phyloP scores from a whole-genome alignment of 2,329 filamentous ascomycete genomes.

The Penicillium verrucosum region DNA sequence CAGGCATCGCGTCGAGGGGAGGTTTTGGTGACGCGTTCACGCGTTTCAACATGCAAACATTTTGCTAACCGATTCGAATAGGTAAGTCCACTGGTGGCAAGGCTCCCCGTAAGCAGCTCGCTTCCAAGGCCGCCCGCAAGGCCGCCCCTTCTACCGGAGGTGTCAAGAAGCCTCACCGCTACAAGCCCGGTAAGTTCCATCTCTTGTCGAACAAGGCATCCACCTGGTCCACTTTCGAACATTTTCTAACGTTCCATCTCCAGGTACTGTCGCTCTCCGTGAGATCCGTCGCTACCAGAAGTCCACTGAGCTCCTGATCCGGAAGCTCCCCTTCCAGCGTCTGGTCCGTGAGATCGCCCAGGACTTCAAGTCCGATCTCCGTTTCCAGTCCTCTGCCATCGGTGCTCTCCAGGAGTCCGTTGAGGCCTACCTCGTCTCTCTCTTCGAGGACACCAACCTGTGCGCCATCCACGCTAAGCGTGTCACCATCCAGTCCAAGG shows the following conservation, averaged over 20 bases:
- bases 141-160: conserved; percentile 92
- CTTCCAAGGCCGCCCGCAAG: conserved; percentile 99
- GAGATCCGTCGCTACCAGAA: conserved; percentile 99
- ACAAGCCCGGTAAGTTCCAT: conserved; percentile 70
- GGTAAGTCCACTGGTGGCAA: conserved; percentile 74
- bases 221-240: neutral
- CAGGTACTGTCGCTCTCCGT: conserved; percentile 87
- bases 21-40: conserved; percentile 13
- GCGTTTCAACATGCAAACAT: conserved; percentile 19
- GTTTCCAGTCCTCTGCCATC: conserved; percentile 98
- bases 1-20: neutral
- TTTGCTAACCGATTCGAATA: conserved; percentile 37
- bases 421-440: conserved; percentile 96
- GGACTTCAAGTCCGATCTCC: conserved; percentile 91
- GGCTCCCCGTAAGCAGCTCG: conserved; percentile 88
- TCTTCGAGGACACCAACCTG: conserved; percentile 97
- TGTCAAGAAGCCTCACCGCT: conserved; percentile 92
- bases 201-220: neutral
- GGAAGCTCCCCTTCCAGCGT: conserved; percentile 97
- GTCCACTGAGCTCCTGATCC: conserved; percentile 90
- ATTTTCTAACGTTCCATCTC: conserved; percentile 29
- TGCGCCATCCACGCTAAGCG: conserved; percentile 99
- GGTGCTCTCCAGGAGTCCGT: conserved; percentile 97
- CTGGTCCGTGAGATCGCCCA: conserved; percentile 95
- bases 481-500: conserved; percentile 92